These are phyloP conservation scores for Zanthoxylum bungeanum DNA, from an alignment of 345 rosid species.

Conservation along the genomic window DNA sequence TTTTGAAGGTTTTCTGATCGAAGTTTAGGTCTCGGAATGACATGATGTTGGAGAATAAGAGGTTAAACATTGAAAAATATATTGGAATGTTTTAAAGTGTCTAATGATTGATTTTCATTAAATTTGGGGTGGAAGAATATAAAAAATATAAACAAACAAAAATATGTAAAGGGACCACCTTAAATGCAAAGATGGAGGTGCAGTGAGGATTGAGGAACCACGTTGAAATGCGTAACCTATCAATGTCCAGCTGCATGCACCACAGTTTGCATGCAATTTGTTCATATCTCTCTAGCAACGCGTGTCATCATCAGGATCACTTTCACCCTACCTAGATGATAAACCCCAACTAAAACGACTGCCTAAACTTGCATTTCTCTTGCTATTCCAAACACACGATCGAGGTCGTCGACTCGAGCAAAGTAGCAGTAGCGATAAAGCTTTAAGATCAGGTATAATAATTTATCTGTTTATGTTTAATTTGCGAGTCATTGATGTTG, in stretches of 20 bases:
- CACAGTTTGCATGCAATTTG: constrained; percentile 1
- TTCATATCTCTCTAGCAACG: neutral
- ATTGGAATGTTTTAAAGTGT: too few relatives aligned
- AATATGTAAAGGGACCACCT: too few relatives aligned
- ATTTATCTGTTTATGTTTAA: neutral
- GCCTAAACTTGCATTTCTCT: neutral
- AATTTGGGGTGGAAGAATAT: too few relatives aligned
- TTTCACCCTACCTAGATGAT: too few relatives aligned
- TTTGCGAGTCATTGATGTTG: neutral
- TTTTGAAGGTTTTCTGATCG: too few relatives aligned
- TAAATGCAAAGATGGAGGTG: neutral
- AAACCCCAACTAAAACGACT: neutral
- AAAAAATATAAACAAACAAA: too few relatives aligned
- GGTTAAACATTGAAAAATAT: too few relatives aligned
- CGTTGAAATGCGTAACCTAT: constrained; percentile 4
- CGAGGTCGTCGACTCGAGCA: neutral
- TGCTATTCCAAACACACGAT: neutral
- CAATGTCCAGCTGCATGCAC: constrained; percentile 13
- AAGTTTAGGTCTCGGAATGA: too few relatives aligned
- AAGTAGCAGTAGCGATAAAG: neutral
- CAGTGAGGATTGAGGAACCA: neutral
- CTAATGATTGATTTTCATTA: too few relatives aligned
- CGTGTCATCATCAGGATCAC: too few relatives aligned
- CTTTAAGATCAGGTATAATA: neutral
- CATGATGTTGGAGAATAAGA: too few relatives aligned